Base-by-base conservation (phyloP, 345 rosid genomes). In the Pseudoturritis turrita region DNA sequence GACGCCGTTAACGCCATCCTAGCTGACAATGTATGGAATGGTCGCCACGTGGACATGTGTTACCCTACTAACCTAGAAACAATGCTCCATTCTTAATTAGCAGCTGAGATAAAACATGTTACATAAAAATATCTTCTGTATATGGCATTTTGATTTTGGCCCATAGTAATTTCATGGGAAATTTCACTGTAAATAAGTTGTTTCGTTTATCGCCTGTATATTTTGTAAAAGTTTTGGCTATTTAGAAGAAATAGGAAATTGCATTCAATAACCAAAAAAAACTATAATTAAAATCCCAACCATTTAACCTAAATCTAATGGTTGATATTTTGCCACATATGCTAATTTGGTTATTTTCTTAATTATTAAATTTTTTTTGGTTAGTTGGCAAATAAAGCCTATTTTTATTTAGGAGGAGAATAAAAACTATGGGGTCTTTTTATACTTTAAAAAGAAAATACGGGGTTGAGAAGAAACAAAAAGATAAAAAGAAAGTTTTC, bases 21-120 rank as follows among this genome's bases (percentile, higher is more conserved):
- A 23, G 92, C 97, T 1, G 98, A 88, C 74, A 88, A 94, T 61
- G 88, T 89, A 60, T 91, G 98, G 98, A 87, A 82, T 28, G 83
- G 95, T 67, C 76, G 78, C 77, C 91, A 89, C 74, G 72, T 92
- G 0, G 83, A 80, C 78, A 94, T 91, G 95, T 91, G 96, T 79
- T 86, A 83, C 70, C 99, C 93, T 1, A 83, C 75, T 79, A 89
- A 82, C 73, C 64, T 86, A 72, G 83, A 85, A 65, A 83, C 84
- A 33, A 83, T 94, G 79, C 63, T 88, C 56, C 77, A 56, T 18
- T 3, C 41, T 17, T 44, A 41, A 25, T 2, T 33, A 46, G 6
- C 25, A 57, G 59, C 43, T 10, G 52, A 41, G 22, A 44, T 12
- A 15, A 26, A n/a, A 10, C 8, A 4, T 58, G 72, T 46, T 33